phyloP scores from a whole-genome alignment of 495 filamentous ascomycete species.

The Xylaria sp. region DNA sequence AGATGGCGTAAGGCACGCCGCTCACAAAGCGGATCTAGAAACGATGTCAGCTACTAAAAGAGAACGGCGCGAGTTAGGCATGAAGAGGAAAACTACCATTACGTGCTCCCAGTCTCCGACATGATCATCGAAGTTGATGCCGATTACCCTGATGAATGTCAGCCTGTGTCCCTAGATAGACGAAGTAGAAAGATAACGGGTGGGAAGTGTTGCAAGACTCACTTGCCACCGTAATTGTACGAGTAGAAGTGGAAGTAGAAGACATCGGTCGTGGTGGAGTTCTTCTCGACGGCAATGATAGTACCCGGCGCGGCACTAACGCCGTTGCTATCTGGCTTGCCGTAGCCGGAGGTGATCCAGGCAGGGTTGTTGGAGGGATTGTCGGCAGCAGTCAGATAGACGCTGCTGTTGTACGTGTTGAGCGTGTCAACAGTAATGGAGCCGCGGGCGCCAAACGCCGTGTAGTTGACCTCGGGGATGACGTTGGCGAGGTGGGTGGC shows the following conservation, averaged over 20 bases:
- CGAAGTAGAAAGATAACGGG: too few species aligned
- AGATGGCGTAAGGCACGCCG: conserved; percentile 63
- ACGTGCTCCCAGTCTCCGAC: conserved; percentile 63
- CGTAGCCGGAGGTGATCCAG: conserved; percentile 53
- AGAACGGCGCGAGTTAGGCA: not conserved
- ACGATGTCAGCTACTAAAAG: conserved; percentile 7
- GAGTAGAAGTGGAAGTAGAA: conserved; percentile 77
- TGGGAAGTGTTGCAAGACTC: conserved; percentile 11
- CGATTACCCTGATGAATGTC: conserved; percentile 48
- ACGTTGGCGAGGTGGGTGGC: conserved; percentile 61
- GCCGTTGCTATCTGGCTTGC: conserved; percentile 42
- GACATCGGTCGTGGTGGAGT: conserved; percentile 61
- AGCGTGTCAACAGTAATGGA: conserved; percentile 65
- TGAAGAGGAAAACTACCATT: conserved; percentile 33
- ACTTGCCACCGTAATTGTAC: conserved; percentile 58
- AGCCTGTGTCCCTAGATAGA: not conserved
- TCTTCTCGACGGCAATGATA: conserved; percentile 65
- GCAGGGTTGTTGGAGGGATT: conserved; percentile 57
- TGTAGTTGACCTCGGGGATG: conserved; percentile 61
- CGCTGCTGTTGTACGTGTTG: conserved; percentile 56
- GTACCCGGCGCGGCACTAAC: conserved; percentile 55
- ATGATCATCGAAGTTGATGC: conserved; percentile 64
- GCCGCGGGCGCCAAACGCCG: conserved; percentile 46
- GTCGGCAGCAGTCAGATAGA: conserved; percentile 66
- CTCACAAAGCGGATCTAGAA: conserved; percentile 65